A percentile compares a stretch with the other conserved stretches of the same genome.
Evolutionary conservation across 2,329 filamentous ascomycete genomes (phyloP).

Genomic region (Ophiostoma sp.): DNA sequence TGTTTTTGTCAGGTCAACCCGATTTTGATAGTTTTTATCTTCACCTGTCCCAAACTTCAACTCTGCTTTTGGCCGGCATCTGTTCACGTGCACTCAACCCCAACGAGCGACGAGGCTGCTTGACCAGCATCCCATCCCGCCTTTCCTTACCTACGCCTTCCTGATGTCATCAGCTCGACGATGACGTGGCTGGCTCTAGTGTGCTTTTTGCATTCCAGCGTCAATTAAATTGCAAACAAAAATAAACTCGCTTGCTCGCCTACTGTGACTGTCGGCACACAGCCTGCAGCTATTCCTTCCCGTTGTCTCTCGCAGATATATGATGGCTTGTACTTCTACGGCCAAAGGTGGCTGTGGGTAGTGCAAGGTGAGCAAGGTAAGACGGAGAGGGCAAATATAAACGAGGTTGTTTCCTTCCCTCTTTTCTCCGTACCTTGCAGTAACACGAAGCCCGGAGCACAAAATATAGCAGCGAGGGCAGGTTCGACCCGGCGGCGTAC

Average conservation of each 20-base stretch:
- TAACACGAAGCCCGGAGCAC: not conserved
- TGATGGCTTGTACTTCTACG: too few species aligned
- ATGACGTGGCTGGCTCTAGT: not conserved
- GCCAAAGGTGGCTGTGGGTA: not conserved
- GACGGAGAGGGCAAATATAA: not conserved
- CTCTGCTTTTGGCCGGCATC: not conserved
- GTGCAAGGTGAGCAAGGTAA: not conserved
- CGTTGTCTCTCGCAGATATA: slow-evolving; percentile 9
- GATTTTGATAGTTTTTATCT: not conserved
- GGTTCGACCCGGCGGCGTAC: not conserved
- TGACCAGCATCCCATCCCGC: not conserved
- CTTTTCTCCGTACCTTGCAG: not conserved
- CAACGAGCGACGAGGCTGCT: not conserved
- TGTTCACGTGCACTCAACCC: not conserved
- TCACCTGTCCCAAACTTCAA: not conserved
- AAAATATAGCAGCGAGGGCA: not conserved
- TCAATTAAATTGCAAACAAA: not conserved
- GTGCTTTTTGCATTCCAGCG: not conserved
- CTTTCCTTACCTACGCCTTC: not conserved
- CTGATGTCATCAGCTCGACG: not conserved
- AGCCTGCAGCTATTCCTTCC: not conserved
- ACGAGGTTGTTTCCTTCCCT: not conserved
- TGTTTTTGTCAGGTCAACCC: not conserved
- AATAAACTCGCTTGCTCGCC: not conserved
- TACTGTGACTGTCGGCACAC: not conserved